A percentile compares a stretch with the other conserved stretches of the same genome.
Evolutionary conservation across 108 stramenopile genomes (phyloP).

Genomic region (Stephanodiscus triporus): DNA sequence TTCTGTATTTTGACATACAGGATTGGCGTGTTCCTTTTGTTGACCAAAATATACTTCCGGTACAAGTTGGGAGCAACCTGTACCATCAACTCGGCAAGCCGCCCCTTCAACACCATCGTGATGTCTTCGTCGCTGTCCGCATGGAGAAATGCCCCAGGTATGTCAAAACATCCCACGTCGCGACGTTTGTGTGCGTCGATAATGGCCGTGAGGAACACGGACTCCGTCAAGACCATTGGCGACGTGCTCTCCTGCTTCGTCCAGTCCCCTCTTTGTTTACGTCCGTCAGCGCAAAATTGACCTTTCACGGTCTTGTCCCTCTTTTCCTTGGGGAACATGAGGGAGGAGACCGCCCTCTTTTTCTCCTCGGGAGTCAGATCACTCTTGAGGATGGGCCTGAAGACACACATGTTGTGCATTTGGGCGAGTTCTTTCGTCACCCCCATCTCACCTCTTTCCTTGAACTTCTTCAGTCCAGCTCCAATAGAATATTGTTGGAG

Average conservation of each 20-base stretch:
- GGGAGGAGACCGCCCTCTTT: neutral
- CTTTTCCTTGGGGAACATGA: constrained; percentile 12
- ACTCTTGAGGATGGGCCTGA: neutral
- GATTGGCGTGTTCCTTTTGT: too few species aligned
- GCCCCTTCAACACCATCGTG: too few species aligned
- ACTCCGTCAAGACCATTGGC: neutral
- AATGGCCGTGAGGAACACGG: neutral
- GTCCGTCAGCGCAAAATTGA: neutral
- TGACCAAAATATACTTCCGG: too few species aligned
- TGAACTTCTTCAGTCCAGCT: too few species aligned
- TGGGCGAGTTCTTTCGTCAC: neutral
- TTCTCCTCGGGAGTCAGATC: constrained; percentile 1
- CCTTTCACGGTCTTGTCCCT: constrained; percentile 2
- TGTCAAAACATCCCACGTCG: neutral
- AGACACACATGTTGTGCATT: constrained; percentile 1
- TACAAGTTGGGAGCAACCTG: too few species aligned
- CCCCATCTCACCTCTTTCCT: too few species aligned
- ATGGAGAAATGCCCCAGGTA: constrained; percentile 1
- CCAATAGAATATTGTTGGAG: too few species aligned
- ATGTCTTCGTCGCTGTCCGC: constrained; percentile 2
- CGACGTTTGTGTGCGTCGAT: neutral
- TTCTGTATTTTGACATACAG: too few species aligned
- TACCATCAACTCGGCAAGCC: too few species aligned
- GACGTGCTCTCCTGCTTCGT: constrained; percentile 7
- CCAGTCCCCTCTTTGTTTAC: neutral